Conservation (phyloP, 441 rosid genomes). For the Capsella rubella region DNA sequence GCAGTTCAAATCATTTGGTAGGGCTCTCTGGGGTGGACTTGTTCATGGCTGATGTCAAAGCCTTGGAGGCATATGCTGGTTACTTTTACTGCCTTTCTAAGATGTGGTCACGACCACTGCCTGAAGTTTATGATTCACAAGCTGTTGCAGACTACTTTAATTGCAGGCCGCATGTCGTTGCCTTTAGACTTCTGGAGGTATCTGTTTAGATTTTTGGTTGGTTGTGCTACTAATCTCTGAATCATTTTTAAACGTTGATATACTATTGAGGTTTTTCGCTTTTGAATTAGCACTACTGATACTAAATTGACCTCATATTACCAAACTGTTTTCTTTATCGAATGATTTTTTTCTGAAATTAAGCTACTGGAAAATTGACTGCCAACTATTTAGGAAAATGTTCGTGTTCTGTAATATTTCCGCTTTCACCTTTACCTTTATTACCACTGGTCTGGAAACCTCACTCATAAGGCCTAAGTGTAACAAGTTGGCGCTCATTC, state of each 20-base stretch:
- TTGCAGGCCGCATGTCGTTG: conserved; percentile 91
- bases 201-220: conserved; percentile 25
- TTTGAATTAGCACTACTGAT: conserved; percentile 1
- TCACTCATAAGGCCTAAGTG: not conserved
- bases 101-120: conserved; percentile 92
- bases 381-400: not conserved
- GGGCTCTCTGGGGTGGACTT: conserved; percentile 86
- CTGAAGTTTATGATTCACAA: conserved; percentile 80
- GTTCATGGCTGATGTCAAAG: conserved; percentile 90
- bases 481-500: not conserved
- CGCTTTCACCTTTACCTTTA: conserved; percentile 3
- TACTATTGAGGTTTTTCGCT: conserved; percentile 1
- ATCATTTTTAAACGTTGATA: conserved; percentile 5
- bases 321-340: not conserved
- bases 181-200: conserved; percentile 93
- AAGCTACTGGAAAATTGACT: not conserved
- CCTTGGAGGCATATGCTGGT: conserved; percentile 76
- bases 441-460: not conserved
- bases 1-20: conserved; percentile 42
- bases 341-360: not conserved
- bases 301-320: conserved; percentile 4
- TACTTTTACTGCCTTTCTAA: conserved; percentile 70
- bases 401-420: not conserved
- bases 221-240: conserved; percentile 15
- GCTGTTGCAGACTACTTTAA: conserved; percentile 81